Base-by-base conservation (phyloP, 2,329 filamentous ascomycete genomes). In the Leptodontidium sp. region DNA sequence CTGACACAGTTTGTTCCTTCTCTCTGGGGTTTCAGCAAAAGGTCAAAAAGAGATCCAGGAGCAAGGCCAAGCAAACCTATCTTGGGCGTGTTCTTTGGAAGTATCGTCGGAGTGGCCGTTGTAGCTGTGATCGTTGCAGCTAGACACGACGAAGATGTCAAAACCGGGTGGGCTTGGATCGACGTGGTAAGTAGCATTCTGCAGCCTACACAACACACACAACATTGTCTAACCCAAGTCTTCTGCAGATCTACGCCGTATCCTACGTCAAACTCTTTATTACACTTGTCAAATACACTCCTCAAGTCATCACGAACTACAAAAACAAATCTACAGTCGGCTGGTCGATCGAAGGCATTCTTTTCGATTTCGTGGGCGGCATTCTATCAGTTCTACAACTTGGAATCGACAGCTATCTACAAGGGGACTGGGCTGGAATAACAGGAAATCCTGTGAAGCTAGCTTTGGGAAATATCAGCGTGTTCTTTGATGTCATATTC, bases 371-470 rank as follows among this genome's bases (percentile, higher is more conserved):
- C 69, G 83, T 85, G 1, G 96, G 96, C 47, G 94, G 95, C 45
- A 78, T 96, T 21, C 83, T 98, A 61, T 97, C 93, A 69, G 85
- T 98, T 64, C 82, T 87, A 2, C 96, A 99, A 81, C 86, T 97
- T 71, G 82, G 90, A 26, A 90, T 98, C 70, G 96, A 98, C 82
- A 94, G 93, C 69, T 93, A 91, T 68, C 82, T 97, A 47, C 90
- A 96, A 79, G 86, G 86, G 66, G 93, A 97, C 82, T 98, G 95
- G 94, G 92, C 90, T 59, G 96, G 95, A 26, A 85, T 98, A 68
- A 94, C 91, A 0, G 95, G 94, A 1, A 98, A 98, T 79, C 93
- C 94, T 0, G 91, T 96, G 74, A 99, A 98, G 82, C 89, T 98
- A 68, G 89, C 90, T 2, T 85, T 98, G 52, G 92, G 93, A 15